These are phyloP conservation scores for Cucumis sativus DNA, from an alignment of 306 rosid species.

Conservation along the genomic window DNA sequence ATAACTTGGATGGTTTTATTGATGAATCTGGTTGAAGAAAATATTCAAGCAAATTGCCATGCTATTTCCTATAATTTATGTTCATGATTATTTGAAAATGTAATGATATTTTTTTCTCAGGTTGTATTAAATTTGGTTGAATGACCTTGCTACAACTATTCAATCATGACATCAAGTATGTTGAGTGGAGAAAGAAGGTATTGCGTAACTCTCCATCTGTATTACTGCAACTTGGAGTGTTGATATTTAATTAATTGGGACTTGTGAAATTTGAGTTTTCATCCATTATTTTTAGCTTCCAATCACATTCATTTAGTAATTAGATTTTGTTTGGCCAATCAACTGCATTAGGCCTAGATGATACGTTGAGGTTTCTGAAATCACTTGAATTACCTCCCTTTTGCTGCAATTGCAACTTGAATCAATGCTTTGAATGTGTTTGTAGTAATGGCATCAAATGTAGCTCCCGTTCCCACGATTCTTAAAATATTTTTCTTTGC, in stretches of 20 bases:
- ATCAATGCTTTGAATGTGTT: not conserved
- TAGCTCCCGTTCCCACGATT: not conserved
- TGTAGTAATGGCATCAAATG: not conserved
- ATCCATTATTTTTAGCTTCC: not conserved
- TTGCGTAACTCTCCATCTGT: not conserved
- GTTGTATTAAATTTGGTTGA: slow-evolving; percentile 45
- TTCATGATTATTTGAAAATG: not conserved
- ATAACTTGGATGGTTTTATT: not conserved
- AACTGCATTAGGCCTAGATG: not conserved
- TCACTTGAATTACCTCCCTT: not conserved
- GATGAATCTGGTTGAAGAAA: not conserved
- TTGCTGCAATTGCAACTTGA: not conserved
- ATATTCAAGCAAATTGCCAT: not conserved
- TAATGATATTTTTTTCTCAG: slow-evolving; percentile 21
- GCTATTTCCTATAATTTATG: not conserved
- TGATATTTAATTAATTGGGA: not conserved
- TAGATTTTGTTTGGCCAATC: not conserved
- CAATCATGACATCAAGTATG: slow-evolving; percentile 65
- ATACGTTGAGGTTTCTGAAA: not conserved
- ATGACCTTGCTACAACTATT: slow-evolving; percentile 46
- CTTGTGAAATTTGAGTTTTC: not conserved
- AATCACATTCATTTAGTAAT: not conserved
- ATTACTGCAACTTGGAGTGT: not conserved
- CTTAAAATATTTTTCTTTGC: too few species aligned
- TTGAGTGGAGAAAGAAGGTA: slow-evolving; percentile 88